phyloP scores from a whole-genome alignment of 2,329 filamentous ascomycete species.

The Claviceps citrina region DNA sequence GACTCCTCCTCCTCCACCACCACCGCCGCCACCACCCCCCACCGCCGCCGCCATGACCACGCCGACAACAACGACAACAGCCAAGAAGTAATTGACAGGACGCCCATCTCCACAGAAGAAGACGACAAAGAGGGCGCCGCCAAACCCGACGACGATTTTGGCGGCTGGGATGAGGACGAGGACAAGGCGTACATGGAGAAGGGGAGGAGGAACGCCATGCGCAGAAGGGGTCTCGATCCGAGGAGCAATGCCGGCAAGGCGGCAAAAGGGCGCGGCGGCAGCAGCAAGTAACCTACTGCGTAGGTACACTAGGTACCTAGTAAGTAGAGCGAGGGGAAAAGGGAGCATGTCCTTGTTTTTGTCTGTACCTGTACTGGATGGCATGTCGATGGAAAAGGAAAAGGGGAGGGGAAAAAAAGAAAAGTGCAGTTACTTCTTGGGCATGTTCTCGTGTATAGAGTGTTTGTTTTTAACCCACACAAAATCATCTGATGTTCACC shows the following conservation, averaged over 20 bases:
- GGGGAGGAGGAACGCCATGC: constrained; percentile 58
- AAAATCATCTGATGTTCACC: too few relatives aligned
- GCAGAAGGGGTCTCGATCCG: constrained; percentile 59
- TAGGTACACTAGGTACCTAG: too few relatives aligned
- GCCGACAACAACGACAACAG: constrained; percentile 20
- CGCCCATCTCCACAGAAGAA: constrained; percentile 42
- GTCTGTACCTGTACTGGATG: too few relatives aligned
- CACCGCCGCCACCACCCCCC: too few relatives aligned
- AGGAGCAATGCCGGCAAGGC: constrained; percentile 31
- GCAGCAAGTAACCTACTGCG: too few relatives aligned
- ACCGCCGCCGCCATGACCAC: not conserved
- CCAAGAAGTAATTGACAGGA: constrained; percentile 52
- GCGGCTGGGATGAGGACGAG: constrained; percentile 59
- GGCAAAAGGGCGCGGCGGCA: not conserved
- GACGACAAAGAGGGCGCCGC: constrained; percentile 27
- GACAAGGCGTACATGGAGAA: constrained; percentile 57
- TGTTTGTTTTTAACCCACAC: too few relatives aligned
- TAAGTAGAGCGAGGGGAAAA: too few relatives aligned
- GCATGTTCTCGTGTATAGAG: too few relatives aligned
- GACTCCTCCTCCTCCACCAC: constrained; percentile 11
- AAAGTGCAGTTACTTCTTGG: too few relatives aligned
- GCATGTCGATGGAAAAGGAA: too few relatives aligned
- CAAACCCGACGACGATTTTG: constrained; percentile 39
- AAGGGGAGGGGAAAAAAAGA: too few relatives aligned
- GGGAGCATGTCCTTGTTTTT: too few relatives aligned